Evolutionary conservation across 1,284 basidiomycete genomes (phyloP), one percentile per base, ranked within the genome.

Genomic region (Puccinia coronata): DNA sequence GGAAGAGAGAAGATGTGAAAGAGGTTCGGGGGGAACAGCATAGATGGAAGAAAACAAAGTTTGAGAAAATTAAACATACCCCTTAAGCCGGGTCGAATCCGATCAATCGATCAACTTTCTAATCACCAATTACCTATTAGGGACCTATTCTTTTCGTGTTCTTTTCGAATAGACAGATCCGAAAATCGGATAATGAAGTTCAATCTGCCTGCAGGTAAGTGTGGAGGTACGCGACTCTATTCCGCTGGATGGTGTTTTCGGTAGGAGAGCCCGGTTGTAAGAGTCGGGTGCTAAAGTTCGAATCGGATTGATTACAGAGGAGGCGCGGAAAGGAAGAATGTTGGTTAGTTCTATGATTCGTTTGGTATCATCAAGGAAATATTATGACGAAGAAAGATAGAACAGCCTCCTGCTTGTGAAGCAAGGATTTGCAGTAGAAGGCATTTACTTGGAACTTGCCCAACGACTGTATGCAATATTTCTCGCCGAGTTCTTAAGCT

Each of bases 201-300:
- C 12, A 39, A 61, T 61, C 59, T 61, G 59, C 59, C 59, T 36
- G 59, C 59, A 61, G 59, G 28, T 3, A 61, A 61, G 18, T 61
- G 59, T 61, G 59, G 59, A 61, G 59, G 43, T 43, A 43, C 8
- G 59, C 59, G 6, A 34, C 28, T 16, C 31, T 61, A 34, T 36
- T 61, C 31, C 14, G 28, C 36, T 36, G n/a, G 59, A 61, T 25
- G 14, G 18, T 34, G 18, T 28, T 61, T 36, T 34, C 34, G 36
- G 59, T 28, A 61, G 12, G 59, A 34, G 59, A 43, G 43, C 43
- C 36, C 31, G 59, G 28, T 16, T 20, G 20, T 20, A 18, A 18
- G 59, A 61, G 59, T 36, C 59, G 25, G 36, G 59, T 36, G 1
- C 59, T 39, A 36, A 36, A 36, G 12, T 36, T 14, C 31, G 4